These are phyloP conservation scores for Starmera pachycereana DNA, from an alignment of 805 yeast species.

Conservation along the genomic window DNA sequence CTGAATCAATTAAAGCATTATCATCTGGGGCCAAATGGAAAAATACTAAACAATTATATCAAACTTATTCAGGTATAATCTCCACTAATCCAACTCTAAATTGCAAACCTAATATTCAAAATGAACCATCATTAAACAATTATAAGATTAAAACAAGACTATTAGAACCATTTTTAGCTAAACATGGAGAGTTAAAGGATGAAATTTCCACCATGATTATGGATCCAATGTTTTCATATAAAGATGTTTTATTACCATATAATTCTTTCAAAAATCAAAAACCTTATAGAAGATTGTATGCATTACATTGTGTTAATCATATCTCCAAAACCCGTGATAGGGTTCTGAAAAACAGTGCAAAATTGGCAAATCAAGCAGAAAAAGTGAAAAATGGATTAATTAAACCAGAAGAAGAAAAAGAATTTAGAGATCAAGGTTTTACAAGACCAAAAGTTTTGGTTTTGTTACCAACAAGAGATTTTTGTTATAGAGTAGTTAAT, in stretches of 20 bases:
- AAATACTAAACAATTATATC: constrained; percentile 13
- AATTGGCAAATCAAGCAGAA: constrained; percentile 34
- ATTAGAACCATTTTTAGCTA: constrained; percentile 15
- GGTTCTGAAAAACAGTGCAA: constrained; percentile 67
- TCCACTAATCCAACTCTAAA: constrained; percentile 12
- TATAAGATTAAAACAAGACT: constrained; percentile 39
- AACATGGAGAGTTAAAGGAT: constrained; percentile 21
- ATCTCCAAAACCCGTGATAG: constrained; percentile 78
- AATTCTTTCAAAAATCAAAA: constrained; percentile 36
- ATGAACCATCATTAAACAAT: constrained; percentile 17
- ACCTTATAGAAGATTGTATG: constrained; percentile 51
- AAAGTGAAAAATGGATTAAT: constrained; percentile 23
- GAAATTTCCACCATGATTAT: constrained; percentile 41
- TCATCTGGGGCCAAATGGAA: constrained; percentile 16
- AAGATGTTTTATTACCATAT: constrained; percentile 58
- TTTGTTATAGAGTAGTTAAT: constrained; percentile 60
- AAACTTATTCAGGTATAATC: constrained; percentile 10
- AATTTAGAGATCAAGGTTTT: constrained; percentile 87
- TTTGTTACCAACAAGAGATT: constrained; percentile 73
- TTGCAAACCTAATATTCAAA: constrained; percentile 10
- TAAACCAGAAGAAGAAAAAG: constrained; percentile 39
- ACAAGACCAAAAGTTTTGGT: constrained; percentile 85
- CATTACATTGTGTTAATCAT: constrained; percentile 73
- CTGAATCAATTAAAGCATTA: constrained; percentile 25
- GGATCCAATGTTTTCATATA: constrained; percentile 61